These are phyloP conservation scores for Erodium texanum DNA, from an alignment of 441 rosid genomes.

Conservation along the genomic window DNA sequence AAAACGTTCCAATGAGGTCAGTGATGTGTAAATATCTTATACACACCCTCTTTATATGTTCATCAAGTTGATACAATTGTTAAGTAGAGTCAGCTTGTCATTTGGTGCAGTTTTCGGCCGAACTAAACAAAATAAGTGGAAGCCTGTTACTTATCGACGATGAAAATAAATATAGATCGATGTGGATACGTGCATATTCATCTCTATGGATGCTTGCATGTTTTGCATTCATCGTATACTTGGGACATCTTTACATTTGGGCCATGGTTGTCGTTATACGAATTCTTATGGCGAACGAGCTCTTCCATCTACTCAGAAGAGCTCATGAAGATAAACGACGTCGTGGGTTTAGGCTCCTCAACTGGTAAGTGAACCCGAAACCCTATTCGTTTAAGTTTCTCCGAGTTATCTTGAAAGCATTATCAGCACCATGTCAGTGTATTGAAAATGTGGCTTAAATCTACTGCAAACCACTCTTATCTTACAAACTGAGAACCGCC, in stretches of 20 bases:
- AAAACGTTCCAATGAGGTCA: slow-evolving; percentile 39
- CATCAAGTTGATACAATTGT: background rate
- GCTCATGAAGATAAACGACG: slow-evolving; percentile 12
- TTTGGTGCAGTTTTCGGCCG: slow-evolving; percentile 9
- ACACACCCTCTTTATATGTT: background rate
- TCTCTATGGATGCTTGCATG: slow-evolving; percentile 14
- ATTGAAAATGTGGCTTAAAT: background rate
- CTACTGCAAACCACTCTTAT: too few relatives aligned
- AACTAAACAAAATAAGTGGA: slow-evolving; percentile 11
- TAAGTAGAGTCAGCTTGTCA: background rate
- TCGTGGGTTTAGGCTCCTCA: slow-evolving; percentile 17
- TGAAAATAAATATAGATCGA: slow-evolving; percentile 11
- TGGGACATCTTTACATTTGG: slow-evolving; percentile 14
- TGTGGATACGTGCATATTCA: slow-evolving; percentile 16
- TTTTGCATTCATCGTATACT: slow-evolving; percentile 6
- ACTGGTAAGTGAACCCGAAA: slow-evolving; percentile 5
- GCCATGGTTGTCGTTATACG: slow-evolving; percentile 8
- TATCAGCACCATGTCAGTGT: background rate
- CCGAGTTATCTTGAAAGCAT: background rate
- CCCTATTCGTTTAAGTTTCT: background rate
- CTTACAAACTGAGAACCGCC: too few relatives aligned
- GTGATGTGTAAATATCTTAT: background rate
- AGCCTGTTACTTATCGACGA: slow-evolving; percentile 10
- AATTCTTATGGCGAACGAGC: slow-evolving; percentile 15
- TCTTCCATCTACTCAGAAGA: slow-evolving; percentile 17